phyloP scores from a whole-genome alignment of 139 green algal genomes.

The Micromonas pusilla region DNA sequence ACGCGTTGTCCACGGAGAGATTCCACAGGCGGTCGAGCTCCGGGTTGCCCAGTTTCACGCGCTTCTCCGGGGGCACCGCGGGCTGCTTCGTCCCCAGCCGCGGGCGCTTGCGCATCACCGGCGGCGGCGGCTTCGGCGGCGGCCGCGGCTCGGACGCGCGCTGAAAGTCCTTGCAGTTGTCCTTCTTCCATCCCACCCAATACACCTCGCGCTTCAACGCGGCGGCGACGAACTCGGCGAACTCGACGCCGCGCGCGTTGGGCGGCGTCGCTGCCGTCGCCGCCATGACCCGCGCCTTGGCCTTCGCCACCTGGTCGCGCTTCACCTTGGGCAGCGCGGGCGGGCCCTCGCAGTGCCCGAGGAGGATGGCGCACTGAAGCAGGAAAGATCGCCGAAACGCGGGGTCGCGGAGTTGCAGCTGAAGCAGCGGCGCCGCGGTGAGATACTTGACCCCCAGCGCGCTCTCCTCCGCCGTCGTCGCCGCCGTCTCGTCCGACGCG shows the following conservation, averaged over 20 bases:
- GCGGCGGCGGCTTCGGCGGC: background rate
- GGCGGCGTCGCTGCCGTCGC: background rate
- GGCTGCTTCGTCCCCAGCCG: background rate
- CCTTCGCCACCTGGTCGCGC: background rate
- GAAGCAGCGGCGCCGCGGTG: conserved; percentile 60
- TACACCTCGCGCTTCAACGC: background rate
- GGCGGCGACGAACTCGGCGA: background rate
- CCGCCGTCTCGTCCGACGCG: no score
- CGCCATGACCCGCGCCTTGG: background rate
- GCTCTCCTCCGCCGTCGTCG: no score
- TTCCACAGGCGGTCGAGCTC: conserved; percentile 14
- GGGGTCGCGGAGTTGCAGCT: conserved; percentile 65
- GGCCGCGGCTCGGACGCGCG: background rate
- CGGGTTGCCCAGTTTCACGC: background rate
- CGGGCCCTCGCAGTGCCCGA: conserved; percentile 25
- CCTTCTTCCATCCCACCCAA: background rate
- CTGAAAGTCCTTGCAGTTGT: background rate
- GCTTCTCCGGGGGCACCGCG: background rate
- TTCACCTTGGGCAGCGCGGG: background rate
- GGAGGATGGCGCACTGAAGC: conserved; percentile 45
- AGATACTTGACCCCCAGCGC: conserved; percentile 59
- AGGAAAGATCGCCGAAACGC: conserved; percentile 72
- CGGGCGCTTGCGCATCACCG: background rate
- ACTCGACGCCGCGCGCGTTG: background rate
- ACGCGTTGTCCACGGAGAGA: background rate